Percentiles rank a stretch among this genome's conserved stretches.
These are phyloP conservation scores for Tylopilus sp. DNA, from an alignment of 768 basidiomycete genomes.

Conservation along the genomic window DNA sequence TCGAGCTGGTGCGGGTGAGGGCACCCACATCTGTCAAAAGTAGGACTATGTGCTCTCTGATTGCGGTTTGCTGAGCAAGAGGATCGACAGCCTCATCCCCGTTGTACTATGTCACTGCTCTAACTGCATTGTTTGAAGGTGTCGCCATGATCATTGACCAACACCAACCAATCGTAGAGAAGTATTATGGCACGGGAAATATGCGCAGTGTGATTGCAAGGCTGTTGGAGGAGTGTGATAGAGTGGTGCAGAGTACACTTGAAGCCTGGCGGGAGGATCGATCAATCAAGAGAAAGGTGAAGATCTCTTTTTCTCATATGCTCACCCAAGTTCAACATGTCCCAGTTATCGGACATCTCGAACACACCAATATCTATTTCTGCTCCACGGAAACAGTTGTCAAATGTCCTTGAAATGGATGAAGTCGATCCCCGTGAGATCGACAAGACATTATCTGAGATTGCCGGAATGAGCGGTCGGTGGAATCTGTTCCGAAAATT, in stretches of 20 bases:
- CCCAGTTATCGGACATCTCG: constrained; percentile 47
- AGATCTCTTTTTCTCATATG: constrained; percentile 3
- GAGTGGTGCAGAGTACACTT: constrained; percentile 70
- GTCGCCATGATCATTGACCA: constrained; percentile 96
- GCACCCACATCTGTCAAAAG: constrained; percentile 81
- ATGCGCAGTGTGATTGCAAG: constrained; percentile 78
- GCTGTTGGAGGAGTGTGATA: constrained; percentile 83
- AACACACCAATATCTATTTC: constrained; percentile 37
- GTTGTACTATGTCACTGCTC: constrained; percentile 82
- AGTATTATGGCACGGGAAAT: constrained; percentile 89
- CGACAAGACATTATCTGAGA: constrained; percentile 84
- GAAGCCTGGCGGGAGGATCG: constrained; percentile 93
- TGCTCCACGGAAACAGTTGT: constrained; percentile 30
- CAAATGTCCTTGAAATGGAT: constrained; percentile 41
- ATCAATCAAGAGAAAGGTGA: constrained; percentile 73
- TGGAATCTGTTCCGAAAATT: constrained; percentile 93
- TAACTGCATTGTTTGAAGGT: constrained; percentile 92
- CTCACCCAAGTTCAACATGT: neutral
- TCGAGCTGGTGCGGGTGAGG: constrained; percentile 80
- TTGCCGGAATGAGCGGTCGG: constrained; percentile 84
- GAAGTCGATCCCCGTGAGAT: constrained; percentile 85
- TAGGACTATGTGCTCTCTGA: constrained; percentile 31
- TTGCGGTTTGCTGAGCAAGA: constrained; percentile 10
- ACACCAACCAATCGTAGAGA: constrained; percentile 96
- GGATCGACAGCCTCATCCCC: constrained; percentile 75